A percentile compares a stretch with the other conserved stretches of the same genome.
Conservation (phyloP, 805 yeast genomes). For the Wickerhamiella brachini region DNA sequence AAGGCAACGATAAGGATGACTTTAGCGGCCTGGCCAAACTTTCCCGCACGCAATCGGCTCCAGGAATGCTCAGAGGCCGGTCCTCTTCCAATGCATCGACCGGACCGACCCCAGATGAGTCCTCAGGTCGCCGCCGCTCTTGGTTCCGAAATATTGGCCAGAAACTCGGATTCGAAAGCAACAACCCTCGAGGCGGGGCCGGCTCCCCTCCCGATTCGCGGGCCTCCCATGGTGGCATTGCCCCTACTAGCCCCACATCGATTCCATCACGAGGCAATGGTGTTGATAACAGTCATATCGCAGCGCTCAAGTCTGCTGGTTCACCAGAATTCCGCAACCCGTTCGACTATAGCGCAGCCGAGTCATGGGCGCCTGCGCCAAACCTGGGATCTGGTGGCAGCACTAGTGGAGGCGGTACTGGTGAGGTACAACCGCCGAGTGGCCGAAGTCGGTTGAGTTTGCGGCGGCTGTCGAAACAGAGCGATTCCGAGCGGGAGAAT, state of each 20-base stretch:
- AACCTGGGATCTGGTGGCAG: background rate
- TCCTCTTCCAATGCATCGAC: background rate
- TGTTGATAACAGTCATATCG: background rate
- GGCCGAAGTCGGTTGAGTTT: background rate
- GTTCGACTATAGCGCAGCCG: background rate
- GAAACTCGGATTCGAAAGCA: background rate
- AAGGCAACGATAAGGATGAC: background rate
- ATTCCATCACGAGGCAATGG: background rate
- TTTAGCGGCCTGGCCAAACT: background rate
- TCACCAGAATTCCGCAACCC: background rate
- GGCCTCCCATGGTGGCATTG: background rate
- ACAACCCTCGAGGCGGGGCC: background rate
- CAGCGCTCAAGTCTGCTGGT: background rate
- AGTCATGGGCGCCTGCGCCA: background rate
- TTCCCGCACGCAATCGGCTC: background rate
- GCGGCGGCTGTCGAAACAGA: background rate
- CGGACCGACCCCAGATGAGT: background rate
- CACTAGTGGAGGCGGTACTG: background rate
- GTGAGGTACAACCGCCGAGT: background rate
- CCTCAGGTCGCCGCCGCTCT: background rate
- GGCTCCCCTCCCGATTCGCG: background rate
- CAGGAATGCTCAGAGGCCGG: background rate
- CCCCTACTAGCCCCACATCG: background rate
- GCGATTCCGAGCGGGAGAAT: background rate
- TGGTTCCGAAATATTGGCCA: conserved; percentile 1